phyloP scores from a whole-genome alignment of 2,329 filamentous ascomycete species.

The Fusarium metavorans region DNA sequence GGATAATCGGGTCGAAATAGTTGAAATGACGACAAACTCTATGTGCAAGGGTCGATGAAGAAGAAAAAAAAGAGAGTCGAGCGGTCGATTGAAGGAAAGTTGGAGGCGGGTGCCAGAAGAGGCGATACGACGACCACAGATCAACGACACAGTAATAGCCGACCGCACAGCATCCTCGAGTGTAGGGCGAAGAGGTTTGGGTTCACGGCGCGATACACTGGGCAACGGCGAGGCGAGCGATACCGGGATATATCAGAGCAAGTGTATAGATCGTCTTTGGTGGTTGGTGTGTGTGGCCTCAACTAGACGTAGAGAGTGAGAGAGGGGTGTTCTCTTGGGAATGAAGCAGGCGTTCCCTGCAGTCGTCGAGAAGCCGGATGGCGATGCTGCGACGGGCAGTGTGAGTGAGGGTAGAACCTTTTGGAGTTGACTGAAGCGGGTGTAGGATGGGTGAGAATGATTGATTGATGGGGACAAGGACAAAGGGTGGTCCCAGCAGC shows the following conservation, averaged over 20 bases:
- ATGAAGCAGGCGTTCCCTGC: slow-evolving; percentile 16
- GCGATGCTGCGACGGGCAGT: slow-evolving; percentile 21
- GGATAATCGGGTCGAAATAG: neutral
- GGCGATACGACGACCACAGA: slow-evolving; percentile 27
- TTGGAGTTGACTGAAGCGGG: slow-evolving; percentile 36
- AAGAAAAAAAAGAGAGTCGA: neutral
- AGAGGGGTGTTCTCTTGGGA: slow-evolving; percentile 6
- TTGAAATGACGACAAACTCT: neutral
- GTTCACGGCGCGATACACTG: slow-evolving; percentile 24
- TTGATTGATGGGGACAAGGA: slow-evolving; percentile 22
- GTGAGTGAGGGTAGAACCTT: slow-evolving; percentile 30
- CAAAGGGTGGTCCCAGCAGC: slow-evolving; percentile 31
- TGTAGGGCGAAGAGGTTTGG: slow-evolving; percentile 10
- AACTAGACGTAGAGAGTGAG: slow-evolving; percentile 13
- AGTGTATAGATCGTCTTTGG: slow-evolving; percentile 12
- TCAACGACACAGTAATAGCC: slow-evolving; percentile 32
- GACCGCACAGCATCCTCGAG: slow-evolving; percentile 38
- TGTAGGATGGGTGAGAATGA: slow-evolving; percentile 22
- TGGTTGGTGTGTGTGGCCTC: neutral
- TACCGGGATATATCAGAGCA: neutral
- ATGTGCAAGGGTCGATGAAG: slow-evolving; percentile 11
- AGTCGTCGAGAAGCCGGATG: slow-evolving; percentile 30
- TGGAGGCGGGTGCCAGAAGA: slow-evolving; percentile 12
- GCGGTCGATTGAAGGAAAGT: slow-evolving; percentile 9
- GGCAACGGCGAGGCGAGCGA: slow-evolving; percentile 14